A percentile compares a stretch with the other conserved stretches of the same genome.
phyloP scores from a whole-genome alignment of 306 rosid species.

The Cucumis hystrix region DNA sequence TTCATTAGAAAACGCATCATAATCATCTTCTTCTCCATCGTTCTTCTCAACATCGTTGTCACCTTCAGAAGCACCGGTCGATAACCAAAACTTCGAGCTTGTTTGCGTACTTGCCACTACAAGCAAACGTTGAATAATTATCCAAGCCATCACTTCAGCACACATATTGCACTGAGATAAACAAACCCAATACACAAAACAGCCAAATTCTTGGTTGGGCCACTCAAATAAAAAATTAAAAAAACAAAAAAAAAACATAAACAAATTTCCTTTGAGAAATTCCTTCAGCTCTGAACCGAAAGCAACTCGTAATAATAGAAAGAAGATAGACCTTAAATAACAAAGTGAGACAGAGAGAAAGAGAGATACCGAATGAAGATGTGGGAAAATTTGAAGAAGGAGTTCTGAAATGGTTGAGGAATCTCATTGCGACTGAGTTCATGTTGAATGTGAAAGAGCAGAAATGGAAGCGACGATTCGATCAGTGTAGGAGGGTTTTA shows the following conservation, averaged over 20 bases:
- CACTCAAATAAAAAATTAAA: not conserved
- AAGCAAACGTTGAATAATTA: constrained; percentile 12
- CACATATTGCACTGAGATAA: not conserved
- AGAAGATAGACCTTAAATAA: not conserved
- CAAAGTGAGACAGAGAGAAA: not conserved
- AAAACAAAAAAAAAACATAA: not conserved
- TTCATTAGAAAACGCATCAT: constrained; percentile 38
- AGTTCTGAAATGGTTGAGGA: constrained; percentile 34
- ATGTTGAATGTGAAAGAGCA: constrained; percentile 15
- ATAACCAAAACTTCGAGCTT: constrained; percentile 31
- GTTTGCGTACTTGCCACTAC: constrained; percentile 23
- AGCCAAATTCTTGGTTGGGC: not conserved
- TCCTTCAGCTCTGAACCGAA: not conserved
- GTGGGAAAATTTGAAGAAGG: constrained; percentile 18
- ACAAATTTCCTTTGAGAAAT: not conserved
- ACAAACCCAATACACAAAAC: not conserved
- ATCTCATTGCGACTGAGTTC: constrained; percentile 34
- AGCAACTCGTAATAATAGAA: not conserved
- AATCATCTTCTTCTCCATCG: constrained; percentile 22
- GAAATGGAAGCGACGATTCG: not conserved
- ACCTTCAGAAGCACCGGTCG: constrained; percentile 19
- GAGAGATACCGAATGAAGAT: constrained; percentile 27
- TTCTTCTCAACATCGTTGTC: constrained; percentile 15
- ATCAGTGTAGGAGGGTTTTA: constrained; percentile 15
- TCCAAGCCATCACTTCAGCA: not conserved